Evolutionary conservation across 2,329 filamentous ascomycete genomes (phyloP).

Genomic region (Beauveria medogensis): DNA sequence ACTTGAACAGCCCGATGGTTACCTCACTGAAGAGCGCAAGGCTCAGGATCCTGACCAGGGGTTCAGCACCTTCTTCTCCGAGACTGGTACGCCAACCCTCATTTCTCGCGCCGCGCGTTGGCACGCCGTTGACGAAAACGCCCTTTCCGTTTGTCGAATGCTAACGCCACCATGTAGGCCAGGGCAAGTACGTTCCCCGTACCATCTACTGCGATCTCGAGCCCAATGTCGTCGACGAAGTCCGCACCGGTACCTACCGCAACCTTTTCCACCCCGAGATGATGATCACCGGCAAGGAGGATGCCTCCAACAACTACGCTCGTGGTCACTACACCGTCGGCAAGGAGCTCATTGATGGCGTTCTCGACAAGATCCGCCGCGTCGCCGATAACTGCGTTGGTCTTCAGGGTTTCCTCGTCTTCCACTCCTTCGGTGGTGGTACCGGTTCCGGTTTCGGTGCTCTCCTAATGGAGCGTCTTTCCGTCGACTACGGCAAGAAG

Average conservation of each 20-base stretch:
- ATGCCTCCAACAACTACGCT: constrained; percentile 99
- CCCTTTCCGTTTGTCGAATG: neutral
- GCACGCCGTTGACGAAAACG: neutral
- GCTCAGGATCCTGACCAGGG: constrained; percentile 85
- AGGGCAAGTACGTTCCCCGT: constrained; percentile 97
- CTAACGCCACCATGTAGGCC: constrained; percentile 48
- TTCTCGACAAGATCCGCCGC: constrained; percentile 93
- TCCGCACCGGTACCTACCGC: constrained; percentile 94
- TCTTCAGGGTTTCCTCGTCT: constrained; percentile 98
- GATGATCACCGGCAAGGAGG: constrained; percentile 99
- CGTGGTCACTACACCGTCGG: constrained; percentile 99
- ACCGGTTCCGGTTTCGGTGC: constrained; percentile 98
- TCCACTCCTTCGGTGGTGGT: constrained; percentile 99
- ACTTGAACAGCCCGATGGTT: constrained; percentile 76
- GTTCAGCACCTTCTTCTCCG: constrained; percentile 99
- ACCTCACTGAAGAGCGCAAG: constrained; percentile 97
- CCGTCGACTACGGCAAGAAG: constrained; percentile 99
- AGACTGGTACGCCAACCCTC: constrained; percentile 67
- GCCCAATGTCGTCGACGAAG: constrained; percentile 98
- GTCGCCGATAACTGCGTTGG: constrained; percentile 97
- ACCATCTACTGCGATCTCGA: constrained; percentile 99
- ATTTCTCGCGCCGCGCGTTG: neutral
- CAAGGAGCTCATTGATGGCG: constrained; percentile 98
- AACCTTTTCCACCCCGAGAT: constrained; percentile 97
- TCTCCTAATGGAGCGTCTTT: constrained; percentile 96